A percentile compares a stretch with the other conserved stretches of the same genome.
Conservation (phyloP, 2,329 filamentous ascomycete species). For the Alternaria viburni region DNA sequence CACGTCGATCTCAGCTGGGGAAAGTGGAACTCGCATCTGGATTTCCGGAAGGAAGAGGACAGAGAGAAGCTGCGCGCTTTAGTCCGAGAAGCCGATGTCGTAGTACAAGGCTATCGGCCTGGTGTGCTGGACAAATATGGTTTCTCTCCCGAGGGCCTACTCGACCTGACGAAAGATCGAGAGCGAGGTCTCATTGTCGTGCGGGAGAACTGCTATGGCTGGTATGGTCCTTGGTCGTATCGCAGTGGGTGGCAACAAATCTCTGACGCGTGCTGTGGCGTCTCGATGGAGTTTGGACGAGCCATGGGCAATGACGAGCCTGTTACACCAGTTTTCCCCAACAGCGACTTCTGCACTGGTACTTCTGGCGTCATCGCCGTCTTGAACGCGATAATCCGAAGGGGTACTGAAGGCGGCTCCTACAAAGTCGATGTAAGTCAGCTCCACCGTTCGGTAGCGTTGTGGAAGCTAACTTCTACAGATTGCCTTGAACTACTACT, state of each 20-base stretch:
- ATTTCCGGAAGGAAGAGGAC: slow-evolving; percentile 52
- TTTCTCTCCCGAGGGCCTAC: slow-evolving; percentile 51
- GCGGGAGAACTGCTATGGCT: slow-evolving; percentile 62
- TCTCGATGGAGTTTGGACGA: slow-evolving; percentile 55
- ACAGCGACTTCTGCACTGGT: slow-evolving; percentile 56
- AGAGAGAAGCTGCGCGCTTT: slow-evolving; percentile 50
- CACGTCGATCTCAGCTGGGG: slow-evolving; percentile 59
- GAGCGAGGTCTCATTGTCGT: slow-evolving; percentile 56
- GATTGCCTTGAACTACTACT: slow-evolving; percentile 48
- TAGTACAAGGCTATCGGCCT: slow-evolving; percentile 58
- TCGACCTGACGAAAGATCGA: slow-evolving; percentile 51
- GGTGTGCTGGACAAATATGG: slow-evolving; percentile 57
- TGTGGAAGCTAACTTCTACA: slow-evolving; percentile 7
- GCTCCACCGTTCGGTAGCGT: not conserved
- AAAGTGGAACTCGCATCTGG: slow-evolving; percentile 56
- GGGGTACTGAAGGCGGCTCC: slow-evolving; percentile 50
- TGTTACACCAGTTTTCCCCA: slow-evolving; percentile 55
- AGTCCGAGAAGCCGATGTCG: slow-evolving; percentile 57
- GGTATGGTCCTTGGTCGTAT: slow-evolving; percentile 55
- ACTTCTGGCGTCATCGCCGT: slow-evolving; percentile 51
- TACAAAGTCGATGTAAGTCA: slow-evolving; percentile 52
- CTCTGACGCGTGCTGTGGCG: slow-evolving; percentile 54
- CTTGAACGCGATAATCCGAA: slow-evolving; percentile 51
- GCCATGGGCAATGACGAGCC: slow-evolving; percentile 56
- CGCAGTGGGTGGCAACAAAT: slow-evolving; percentile 63